These are phyloP conservation scores for Phytophthora europaea DNA, from an alignment of 352 stramenopile species.

Conservation along the genomic window DNA sequence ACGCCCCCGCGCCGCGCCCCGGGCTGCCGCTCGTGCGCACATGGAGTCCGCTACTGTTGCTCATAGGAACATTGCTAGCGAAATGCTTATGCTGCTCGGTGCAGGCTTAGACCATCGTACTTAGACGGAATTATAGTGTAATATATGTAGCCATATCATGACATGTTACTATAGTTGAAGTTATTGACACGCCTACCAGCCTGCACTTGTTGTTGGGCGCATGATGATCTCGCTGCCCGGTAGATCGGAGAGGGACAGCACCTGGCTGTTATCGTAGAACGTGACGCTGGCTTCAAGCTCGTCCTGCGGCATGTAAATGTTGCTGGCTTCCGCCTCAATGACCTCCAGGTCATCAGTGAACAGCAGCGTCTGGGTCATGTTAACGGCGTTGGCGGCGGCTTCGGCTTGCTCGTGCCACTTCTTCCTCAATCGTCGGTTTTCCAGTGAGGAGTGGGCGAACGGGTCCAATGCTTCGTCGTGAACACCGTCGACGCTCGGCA, in stretches of 20 bases:
- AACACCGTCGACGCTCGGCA: slow-evolving; percentile 32
- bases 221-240: slow-evolving; percentile 47
- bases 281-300: slow-evolving; percentile 70
- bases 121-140: background rate
- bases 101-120: too few relatives aligned
- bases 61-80: slow-evolving; percentile 32
- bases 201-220: slow-evolving; percentile 64
- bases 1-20: background rate
- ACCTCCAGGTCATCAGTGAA: slow-evolving; percentile 81
- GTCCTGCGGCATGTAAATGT: slow-evolving; percentile 75
- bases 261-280: slow-evolving; percentile 82
- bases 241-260: slow-evolving; percentile 70
- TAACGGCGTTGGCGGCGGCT: slow-evolving; percentile 45
- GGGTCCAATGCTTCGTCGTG: slow-evolving; percentile 6
- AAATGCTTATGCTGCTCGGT: background rate
- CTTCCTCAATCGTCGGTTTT: slow-evolving; percentile 55
- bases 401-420: slow-evolving; percentile 61
- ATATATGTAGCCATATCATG: too few relatives aligned
- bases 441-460: slow-evolving; percentile 13
- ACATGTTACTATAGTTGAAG: slow-evolving; percentile 2
- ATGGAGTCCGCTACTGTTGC: slow-evolving; percentile 30
- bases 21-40: slow-evolving; percentile 33
- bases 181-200: slow-evolving; percentile 24
- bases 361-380: slow-evolving; percentile 77
- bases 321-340: slow-evolving; percentile 53